These are phyloP conservation scores for Scutellaria galericulata DNA, from an alignment of 257 asterid genomes.

Conservation along the genomic window DNA sequence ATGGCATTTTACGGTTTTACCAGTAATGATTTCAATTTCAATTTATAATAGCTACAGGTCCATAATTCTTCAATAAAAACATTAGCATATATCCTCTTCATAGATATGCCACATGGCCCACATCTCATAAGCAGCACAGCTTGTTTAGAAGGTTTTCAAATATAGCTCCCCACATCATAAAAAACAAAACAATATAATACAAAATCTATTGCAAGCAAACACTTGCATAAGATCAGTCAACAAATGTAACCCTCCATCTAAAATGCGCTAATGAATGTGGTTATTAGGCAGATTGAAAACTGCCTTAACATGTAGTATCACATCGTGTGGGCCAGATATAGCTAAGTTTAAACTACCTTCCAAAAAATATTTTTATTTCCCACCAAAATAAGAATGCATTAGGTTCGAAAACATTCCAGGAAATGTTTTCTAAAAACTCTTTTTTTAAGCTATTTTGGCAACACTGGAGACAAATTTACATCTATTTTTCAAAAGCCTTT, in stretches of 20 bases:
- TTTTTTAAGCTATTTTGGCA: not conserved
- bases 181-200: conserved; percentile 7
- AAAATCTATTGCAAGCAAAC: conserved; percentile 23
- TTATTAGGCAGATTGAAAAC: too few relatives aligned
- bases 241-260: conserved; percentile 12
- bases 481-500: conserved; percentile 8
- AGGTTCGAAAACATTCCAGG: not conserved
- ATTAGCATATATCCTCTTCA: not conserved
- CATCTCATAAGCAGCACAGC: not conserved
- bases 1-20: not conserved
- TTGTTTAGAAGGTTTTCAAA: not conserved
- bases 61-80: too few relatives aligned
- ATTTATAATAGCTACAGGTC: too few relatives aligned
- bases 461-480: not conserved
- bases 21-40: not conserved
- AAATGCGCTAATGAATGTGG: too few relatives aligned
- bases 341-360: not conserved
- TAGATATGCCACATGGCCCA: too few relatives aligned
- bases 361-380: not conserved
- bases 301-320: too few relatives aligned
- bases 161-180: conserved; percentile 7
- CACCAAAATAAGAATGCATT: not conserved
- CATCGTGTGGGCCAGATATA: too few relatives aligned
- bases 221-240: not conserved
- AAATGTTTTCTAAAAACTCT: not conserved